These are phyloP conservation scores for Citrus unshiu DNA, from an alignment of 345 rosid species.

Conservation along the genomic window DNA sequence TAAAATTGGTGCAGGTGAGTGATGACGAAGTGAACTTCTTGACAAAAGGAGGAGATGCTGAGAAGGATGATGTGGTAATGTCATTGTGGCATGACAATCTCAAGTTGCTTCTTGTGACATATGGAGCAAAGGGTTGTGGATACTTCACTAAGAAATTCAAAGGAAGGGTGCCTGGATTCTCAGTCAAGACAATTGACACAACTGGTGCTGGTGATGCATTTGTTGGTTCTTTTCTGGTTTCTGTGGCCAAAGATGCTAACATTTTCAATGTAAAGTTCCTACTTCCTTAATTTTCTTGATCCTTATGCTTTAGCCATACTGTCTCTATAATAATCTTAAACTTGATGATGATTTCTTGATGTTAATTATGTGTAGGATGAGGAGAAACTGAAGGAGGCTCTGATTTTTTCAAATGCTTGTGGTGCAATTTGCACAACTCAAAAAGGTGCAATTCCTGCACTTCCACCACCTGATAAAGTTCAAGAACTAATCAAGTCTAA, in stretches of 20 bases:
- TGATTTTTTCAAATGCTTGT: conserved; percentile 56
- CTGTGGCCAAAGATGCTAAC: conserved; percentile 36
- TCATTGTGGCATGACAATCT: conserved; percentile 51
- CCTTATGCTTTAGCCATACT: background rate
- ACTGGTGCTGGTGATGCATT: conserved; percentile 78
- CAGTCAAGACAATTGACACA: conserved; percentile 56
- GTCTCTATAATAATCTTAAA: background rate
- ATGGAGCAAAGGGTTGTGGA: conserved; percentile 70
- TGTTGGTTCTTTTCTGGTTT: conserved; percentile 48
- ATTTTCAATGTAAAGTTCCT: conserved; percentile 19
- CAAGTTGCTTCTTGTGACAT: conserved; percentile 59
- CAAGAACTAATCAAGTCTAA: conserved; percentile 38
- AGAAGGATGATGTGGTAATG: conserved; percentile 53
- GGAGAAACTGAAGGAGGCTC: conserved; percentile 43
- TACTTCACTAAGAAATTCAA: conserved; percentile 56
- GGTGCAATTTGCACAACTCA: conserved; percentile 65
- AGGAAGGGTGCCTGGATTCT: conserved; percentile 41
- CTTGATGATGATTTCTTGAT: background rate
- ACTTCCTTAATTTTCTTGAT: background rate
- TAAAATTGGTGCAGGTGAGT: conserved; percentile 29
- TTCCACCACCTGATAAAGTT: conserved; percentile 45
- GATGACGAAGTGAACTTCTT: conserved; percentile 62
- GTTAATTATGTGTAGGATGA: conserved; percentile 31
- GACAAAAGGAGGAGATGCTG: conserved; percentile 47
- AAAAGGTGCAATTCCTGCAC: conserved; percentile 68